Evolutionary conservation across 176 grass and related monocot genomes (phyloP), one percentile per base, ranked within the genome.

Genomic region (Bonia amplexicaulis): DNA sequence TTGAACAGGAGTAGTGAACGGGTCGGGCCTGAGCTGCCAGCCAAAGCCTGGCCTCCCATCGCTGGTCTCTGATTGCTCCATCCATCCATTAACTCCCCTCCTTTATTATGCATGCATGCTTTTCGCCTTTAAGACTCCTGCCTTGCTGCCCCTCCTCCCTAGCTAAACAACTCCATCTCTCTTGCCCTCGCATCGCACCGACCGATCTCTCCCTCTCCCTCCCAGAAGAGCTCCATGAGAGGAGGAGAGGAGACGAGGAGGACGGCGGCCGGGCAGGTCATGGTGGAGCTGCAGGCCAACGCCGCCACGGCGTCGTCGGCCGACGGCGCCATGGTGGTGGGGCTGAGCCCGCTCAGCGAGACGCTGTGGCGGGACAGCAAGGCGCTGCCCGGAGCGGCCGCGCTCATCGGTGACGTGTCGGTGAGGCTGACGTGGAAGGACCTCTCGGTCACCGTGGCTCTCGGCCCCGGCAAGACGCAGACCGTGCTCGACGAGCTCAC

Each of bases 361-460:
- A 94, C 93, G 54, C 88, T 99, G 83, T 96, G 97, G 93, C 89
- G 86, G 54, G 90, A 92, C 62, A 94, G 76, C 85, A 89, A 81
- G 81, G 25, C 89, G 76, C 26, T 91, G 5, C 77, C 90, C 11
- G 61, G 77, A 14, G 16, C 79, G 20, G 88, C 84, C 4, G 88
- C 82, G 57, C 74, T 99, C 73, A 85, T 96, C 58, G 86, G 93
- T 52, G 93, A 99, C 84, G 93, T 96, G 75, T 96, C 93, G 46
- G 91, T 93, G 31, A 41, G 96, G 91, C 91, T 96, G n/a, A 94
- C 96, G 59, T 99, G 96, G 96, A 96, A 96, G 91, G 91, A 99
- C 87, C 85, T 99, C 14, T 89, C 88, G 47, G 96, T 99, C 46
- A 96, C 86, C 25, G 96, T 96, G 61, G 82, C 90, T n/a, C 90